Evolutionary conservation across 768 basidiomycete genomes (phyloP).

Genomic region (Porpolomopsis calyptriformis): DNA sequence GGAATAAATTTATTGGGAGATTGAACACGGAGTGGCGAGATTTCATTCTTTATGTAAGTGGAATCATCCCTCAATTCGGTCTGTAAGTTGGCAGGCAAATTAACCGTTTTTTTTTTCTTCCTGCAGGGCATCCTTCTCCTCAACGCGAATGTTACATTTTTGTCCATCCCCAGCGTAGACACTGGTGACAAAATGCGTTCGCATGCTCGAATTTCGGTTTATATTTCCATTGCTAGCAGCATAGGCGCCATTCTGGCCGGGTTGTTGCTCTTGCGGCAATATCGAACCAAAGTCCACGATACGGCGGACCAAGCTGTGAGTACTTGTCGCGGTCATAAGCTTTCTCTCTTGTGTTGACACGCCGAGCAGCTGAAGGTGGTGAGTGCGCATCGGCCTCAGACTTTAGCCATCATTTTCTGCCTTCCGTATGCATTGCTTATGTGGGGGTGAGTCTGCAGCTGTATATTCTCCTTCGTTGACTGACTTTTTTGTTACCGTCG

Average conservation of each 20-base stretch:
- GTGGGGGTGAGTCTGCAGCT: constrained; percentile 24
- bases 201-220: constrained; percentile 30
- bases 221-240: constrained; percentile 33
- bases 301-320: constrained; percentile 27
- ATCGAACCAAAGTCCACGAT: constrained; percentile 23
- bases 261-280: constrained; percentile 32
- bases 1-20: constrained; percentile 29
- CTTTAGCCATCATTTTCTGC: constrained; percentile 29
- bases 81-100: too few relatives aligned
- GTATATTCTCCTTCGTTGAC: neutral
- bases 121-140: constrained; percentile 38
- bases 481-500: neutral
- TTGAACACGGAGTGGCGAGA: constrained; percentile 31
- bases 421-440: constrained; percentile 31
- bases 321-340: too few relatives aligned
- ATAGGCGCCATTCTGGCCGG: constrained; percentile 34
- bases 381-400: constrained; percentile 17
- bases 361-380: constrained; percentile 3
- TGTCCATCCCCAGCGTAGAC: constrained; percentile 35
- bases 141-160: constrained; percentile 38
- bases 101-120: neutral
- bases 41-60: constrained; percentile 33
- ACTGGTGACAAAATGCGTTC: constrained; percentile 12
- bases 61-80: neutral
- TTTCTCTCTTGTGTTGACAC: constrained; percentile 1